Evolutionary conservation across 768 basidiomycete species (phyloP), one percentile per base, ranked within the genome.

Genomic region (Hygrophorus pudorinus): DNA sequence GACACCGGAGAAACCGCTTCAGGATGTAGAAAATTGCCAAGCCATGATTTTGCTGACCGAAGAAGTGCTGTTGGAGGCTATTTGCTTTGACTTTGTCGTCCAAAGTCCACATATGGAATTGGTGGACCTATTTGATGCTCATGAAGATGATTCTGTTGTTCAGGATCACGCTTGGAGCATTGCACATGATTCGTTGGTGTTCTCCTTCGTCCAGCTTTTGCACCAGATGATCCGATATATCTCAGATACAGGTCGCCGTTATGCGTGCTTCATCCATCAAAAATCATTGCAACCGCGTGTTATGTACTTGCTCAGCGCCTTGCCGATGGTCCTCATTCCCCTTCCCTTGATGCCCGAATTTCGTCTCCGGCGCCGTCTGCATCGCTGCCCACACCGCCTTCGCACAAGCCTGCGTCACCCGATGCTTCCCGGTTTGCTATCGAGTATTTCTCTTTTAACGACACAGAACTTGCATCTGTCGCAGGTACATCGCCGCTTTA

Each of bases 81-180:
- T 91, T 4, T 90, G 86, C 64, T 91, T 91, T 55, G 88, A 91
- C 58, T 85, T 89, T 56, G 73, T 81, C 28, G 77, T 87, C 8
- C 73, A 75, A 45, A 87, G 77, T 53, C 85, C 86, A 13, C 88
- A 91, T 52, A 75, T 76, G 24, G 73, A 81, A 41, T 66, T 91
- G 24, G 76, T 85, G 35, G 81, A 87, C 49, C 65, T 89, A 9
- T 82, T 87, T 53, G 75, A 80, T 45, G 64, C 69, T 7, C 61
- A 72, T 35, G 70, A 71, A 48, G 66, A 69, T 34, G 71, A 69
- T 29, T 42, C 56, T 14, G 60, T 66, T 28, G 58, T 81, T 29
- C 78, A 84, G 59, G 86, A 88, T 55, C 81, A 76, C 55, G 79
- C 85, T 10, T 91, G 87, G 89, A 85, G 84, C 49, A 68, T 91